These are phyloP conservation scores for Fusarium begoniae DNA, from an alignment of 2,329 filamentous ascomycete genomes.

Conservation along the genomic window DNA sequence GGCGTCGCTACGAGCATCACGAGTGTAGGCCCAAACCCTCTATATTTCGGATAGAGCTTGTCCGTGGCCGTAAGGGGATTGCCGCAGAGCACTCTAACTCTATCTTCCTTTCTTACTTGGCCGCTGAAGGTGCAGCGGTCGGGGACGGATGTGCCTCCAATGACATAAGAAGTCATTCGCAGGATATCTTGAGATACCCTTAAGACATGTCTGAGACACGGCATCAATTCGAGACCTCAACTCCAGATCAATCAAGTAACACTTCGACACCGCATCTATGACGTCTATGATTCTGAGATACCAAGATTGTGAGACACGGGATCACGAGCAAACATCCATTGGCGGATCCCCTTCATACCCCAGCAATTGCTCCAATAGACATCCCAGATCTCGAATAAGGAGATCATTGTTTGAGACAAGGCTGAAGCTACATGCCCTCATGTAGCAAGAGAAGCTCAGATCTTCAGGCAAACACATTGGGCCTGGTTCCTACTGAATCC, in stretches of 20 bases:
- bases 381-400: not conserved
- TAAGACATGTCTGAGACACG: not conserved
- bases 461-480: not conserved
- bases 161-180: not conserved
- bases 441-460: not conserved
- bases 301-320: not conserved
- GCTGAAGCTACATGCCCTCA: not conserved
- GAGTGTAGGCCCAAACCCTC: not conserved
- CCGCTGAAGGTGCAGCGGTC: accelerated
- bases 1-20: not conserved
- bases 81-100: accelerated
- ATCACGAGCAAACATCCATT: not conserved
- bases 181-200: too few relatives aligned
- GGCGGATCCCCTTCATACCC: too few relatives aligned
- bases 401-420: not conserved
- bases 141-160: not conserved
- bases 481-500: not conserved
- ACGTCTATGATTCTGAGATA: not conserved
- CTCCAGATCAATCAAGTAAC: too few relatives aligned
- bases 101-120: accelerated
- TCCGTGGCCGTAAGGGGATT: not conserved
- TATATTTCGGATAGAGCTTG: not conserved
- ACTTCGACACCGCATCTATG: not conserved
- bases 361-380: not conserved
- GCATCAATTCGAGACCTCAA: not conserved